Base-by-base conservation (phyloP, 148 eudicot genomes). In the Rhododendron molle region DNA sequence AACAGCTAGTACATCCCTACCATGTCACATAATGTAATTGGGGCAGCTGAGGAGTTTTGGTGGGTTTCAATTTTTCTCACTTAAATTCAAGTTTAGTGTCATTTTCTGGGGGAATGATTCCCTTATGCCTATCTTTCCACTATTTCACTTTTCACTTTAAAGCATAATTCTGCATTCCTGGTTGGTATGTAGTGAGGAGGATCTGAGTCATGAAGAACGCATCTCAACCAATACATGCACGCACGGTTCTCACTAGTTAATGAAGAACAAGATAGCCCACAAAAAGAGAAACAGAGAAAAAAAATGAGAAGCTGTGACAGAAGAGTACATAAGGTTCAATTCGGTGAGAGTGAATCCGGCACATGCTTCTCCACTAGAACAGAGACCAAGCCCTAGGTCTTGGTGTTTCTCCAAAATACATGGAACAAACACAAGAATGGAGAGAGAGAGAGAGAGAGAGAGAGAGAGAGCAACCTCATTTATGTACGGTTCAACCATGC, bases 401-500 rank as follows among this genome's bases (percentile, higher is more conserved):
- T 18, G 84, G 73, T n/a, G 38, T 60, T 36, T 15, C 58, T 26
- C 28, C 60, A 28, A 20, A 21, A 16, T 44, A 67, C 28, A 46
- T 69, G 78, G 73, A 83, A 83, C 44, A 74, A 73, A 28, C 46
- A 73, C 26, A 50, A 32, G 18, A 12, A 47, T 2, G 46, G 2
- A 49, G 21, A 79, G 60, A 49, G 54, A 80, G 76, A 56, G 43
- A 38, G 40, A 38, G 40, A 40, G 52, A 6, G 72, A 26, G 81
- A 46, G 13, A 20, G 49, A 76, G 28, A 76, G 85, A 84, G 46
- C 34, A 80, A 96, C 99, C 99, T 94, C 92, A 85, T 84, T 86
- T 44, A 92, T 92, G 86, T 86, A 93, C 62, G 96, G 94, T 89
- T 95, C 98, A 76, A 93, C 78, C 69, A 94, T 81, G 85, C 93